These are phyloP conservation scores for Margaritispora aquatica DNA, from an alignment of 495 filamentous ascomycete genomes.

Conservation along the genomic window DNA sequence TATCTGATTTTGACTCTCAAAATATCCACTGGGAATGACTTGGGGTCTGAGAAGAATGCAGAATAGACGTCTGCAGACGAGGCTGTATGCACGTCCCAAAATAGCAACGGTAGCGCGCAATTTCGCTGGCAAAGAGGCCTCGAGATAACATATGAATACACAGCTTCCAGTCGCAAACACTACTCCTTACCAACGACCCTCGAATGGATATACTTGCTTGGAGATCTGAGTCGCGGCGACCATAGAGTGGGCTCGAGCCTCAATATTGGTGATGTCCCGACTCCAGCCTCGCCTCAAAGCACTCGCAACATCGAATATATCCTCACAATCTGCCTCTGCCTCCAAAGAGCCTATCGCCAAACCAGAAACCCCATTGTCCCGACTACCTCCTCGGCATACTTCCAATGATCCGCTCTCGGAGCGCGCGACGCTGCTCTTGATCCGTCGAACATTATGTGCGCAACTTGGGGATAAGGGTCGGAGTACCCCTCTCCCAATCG, in stretches of 20 bases:
- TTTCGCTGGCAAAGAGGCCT: background rate
- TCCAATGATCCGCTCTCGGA: slow-evolving; percentile 28
- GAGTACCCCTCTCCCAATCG: slow-evolving; percentile 37
- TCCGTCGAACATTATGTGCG: slow-evolving; percentile 46
- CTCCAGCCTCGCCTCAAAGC: slow-evolving; percentile 19
- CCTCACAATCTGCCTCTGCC: slow-evolving; percentile 12
- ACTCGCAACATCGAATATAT: slow-evolving; percentile 16
- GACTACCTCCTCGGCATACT: background rate
- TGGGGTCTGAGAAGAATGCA: too few relatives aligned
- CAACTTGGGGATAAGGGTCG: slow-evolving; percentile 30
- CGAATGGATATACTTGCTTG: background rate
- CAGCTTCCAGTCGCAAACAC: background rate
- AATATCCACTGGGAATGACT: too few relatives aligned
- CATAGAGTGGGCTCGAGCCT: background rate
- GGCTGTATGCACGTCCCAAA: background rate
- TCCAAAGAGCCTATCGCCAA: slow-evolving; percentile 5
- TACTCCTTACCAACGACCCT: background rate
- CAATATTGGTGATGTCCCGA: slow-evolving; percentile 13
- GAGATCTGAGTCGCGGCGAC: background rate
- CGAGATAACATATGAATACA: background rate
- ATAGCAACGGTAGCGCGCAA: background rate
- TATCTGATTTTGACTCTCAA: too few relatives aligned
- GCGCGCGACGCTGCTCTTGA: slow-evolving; percentile 42
- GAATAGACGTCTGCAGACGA: too few relatives aligned
- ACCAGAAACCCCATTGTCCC: slow-evolving; percentile 10